A percentile compares a stretch with the other conserved stretches of the same genome.
These are phyloP conservation scores for Aspergillus pseudoterreus DNA, from an alignment of 2,329 filamentous ascomycete genomes.

Conservation along the genomic window DNA sequence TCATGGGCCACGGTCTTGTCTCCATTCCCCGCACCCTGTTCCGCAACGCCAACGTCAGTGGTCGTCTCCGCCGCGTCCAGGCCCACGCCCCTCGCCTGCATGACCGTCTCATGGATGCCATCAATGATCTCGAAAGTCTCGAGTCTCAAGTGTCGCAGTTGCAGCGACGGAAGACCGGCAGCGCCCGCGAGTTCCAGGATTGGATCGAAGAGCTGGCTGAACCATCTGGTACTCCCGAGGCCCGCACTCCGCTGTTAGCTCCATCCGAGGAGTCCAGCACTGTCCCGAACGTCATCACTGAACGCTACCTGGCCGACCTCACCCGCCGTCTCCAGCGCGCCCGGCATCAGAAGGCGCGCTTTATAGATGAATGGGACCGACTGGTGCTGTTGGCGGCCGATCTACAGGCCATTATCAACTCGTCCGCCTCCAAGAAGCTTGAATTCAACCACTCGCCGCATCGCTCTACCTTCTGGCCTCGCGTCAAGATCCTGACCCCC, in stretches of 20 bases:
- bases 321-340: conserved; percentile 78
- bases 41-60: conserved; percentile 72
- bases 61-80: conserved; percentile 71
- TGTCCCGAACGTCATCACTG: conserved; percentile 80
- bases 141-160: conserved; percentile 79
- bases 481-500: conserved; percentile 66
- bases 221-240: conserved; percentile 65
- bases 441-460: conserved; percentile 64
- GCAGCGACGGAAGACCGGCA: conserved; percentile 74
- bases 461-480: conserved; percentile 53
- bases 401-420: conserved; percentile 79
- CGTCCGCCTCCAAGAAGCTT: conserved; percentile 73
- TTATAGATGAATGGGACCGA: conserved; percentile 79
- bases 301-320: conserved; percentile 86
- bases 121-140: conserved; percentile 72
- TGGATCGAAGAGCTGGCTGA: conserved; percentile 96
- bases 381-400: conserved; percentile 71
- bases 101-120: conserved; percentile 82
- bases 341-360: conserved; percentile 76
- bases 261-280: conserved; percentile 25
- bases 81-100: conserved; percentile 74
- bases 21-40: conserved; percentile 81
- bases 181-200: conserved; percentile 71
- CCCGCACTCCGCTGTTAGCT: conserved; percentile 39
- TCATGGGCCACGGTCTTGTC: conserved; percentile 96